Conservation (phyloP, 2,329 filamentous ascomycete species). For the Penicillium sclerotiorum region DNA sequence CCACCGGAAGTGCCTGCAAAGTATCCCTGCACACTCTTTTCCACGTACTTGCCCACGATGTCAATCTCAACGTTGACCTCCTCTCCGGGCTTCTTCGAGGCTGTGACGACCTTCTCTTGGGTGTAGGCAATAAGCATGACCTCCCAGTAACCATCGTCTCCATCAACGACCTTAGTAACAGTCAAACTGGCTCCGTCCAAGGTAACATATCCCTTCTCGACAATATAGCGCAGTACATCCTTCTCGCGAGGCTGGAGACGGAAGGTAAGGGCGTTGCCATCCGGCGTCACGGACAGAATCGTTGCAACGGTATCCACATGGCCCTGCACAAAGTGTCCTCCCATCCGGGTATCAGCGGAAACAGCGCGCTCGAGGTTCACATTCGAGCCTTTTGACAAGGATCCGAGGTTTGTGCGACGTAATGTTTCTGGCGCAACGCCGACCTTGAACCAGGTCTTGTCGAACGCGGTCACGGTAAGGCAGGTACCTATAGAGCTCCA, state of each 20-base stretch:
- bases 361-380: slow-evolving; percentile 97
- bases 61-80: slow-evolving; percentile 92
- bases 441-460: slow-evolving; percentile 72
- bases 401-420: slow-evolving; percentile 90
- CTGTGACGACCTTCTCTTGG: slow-evolving; percentile 85
- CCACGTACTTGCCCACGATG: slow-evolving; percentile 68
- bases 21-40: slow-evolving; percentile 83
- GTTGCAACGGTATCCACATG: slow-evolving; percentile 90
- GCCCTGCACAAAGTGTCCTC: slow-evolving; percentile 96
- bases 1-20: slow-evolving; percentile 53
- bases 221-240: slow-evolving; percentile 78
- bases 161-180: slow-evolving; percentile 81
- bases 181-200: slow-evolving; percentile 95
- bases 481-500: slow-evolving; percentile 63
- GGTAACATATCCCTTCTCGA: slow-evolving; percentile 95
- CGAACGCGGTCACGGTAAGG: slow-evolving; percentile 82
- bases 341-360: slow-evolving; percentile 89
- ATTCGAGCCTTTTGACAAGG: slow-evolving; percentile 63
- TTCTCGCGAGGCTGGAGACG: slow-evolving; percentile 72
- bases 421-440: slow-evolving; percentile 95
- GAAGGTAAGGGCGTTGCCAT: slow-evolving; percentile 89
- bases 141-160: slow-evolving; percentile 80
- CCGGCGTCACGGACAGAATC: slow-evolving; percentile 71
- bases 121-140: slow-evolving; percentile 98
- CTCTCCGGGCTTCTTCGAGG: slow-evolving; percentile 75